Evolutionary conservation across 371 early-diverging fungal genomes (phyloP).

Genomic region (Mucor mucedo): DNA sequence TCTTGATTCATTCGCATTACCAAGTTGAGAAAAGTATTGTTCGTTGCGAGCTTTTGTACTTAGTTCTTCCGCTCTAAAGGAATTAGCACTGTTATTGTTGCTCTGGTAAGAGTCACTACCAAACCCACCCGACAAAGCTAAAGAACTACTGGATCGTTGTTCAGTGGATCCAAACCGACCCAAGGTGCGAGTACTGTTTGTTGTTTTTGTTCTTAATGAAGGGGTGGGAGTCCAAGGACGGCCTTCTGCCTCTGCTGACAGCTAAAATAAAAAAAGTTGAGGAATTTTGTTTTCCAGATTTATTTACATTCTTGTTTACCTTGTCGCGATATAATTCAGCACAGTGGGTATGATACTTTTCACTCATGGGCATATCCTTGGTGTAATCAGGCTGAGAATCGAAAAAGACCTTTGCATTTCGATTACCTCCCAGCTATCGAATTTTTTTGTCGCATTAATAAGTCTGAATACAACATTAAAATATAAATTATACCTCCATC

Average conservation of each 20-base stretch:
- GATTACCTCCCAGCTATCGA: constrained; percentile 88
- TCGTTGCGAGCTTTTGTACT: constrained; percentile 26
- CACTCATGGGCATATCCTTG: constrained; percentile 76
- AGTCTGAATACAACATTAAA: constrained; percentile 1
- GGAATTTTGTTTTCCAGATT: neutral
- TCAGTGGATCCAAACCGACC: constrained; percentile 22
- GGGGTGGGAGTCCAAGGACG: constrained; percentile 69
- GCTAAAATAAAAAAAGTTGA: constrained; percentile 26
- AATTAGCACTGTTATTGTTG: neutral
- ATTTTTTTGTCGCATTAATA: neutral
- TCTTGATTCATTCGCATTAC: constrained; percentile 27
- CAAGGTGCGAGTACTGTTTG: constrained; percentile 1
- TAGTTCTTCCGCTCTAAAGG: neutral
- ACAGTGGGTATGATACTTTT: constrained; percentile 88
- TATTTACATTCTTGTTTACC: constrained; percentile 20
- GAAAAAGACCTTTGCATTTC: constrained; percentile 87
- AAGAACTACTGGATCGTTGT: constrained; percentile 36
- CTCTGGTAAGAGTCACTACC: constrained; percentile 22
- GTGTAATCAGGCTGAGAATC: constrained; percentile 83
- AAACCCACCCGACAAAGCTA: constrained; percentile 21
- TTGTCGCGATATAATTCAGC: constrained; percentile 92
- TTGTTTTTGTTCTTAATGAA: constrained; percentile 23
- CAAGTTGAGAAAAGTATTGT: constrained; percentile 34
- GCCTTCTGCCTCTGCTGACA: constrained; percentile 80
- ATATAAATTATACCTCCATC: constrained; percentile 71